Evolutionary conservation across 768 basidiomycete genomes (phyloP).

Genomic region (Epithele typhae): DNA sequence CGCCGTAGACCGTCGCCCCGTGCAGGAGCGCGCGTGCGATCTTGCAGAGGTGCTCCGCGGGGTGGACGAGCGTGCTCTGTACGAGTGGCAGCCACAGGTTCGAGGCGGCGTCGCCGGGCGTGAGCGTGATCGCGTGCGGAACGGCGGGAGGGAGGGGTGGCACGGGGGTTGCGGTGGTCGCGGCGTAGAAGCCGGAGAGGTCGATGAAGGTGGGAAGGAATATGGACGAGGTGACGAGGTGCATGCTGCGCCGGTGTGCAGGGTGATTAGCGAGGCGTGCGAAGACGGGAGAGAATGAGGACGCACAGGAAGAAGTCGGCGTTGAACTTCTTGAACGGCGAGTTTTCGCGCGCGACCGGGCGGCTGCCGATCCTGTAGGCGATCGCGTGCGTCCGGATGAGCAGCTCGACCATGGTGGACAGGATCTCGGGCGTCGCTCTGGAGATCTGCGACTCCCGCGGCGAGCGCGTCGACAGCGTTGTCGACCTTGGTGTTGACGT

Average conservation of each 20-base stretch:
- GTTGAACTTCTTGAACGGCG: constrained; percentile 31
- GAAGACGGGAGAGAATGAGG: too few species aligned
- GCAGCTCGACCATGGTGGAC: constrained; percentile 56
- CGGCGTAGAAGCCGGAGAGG: constrained; percentile 45
- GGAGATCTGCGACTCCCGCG: constrained; percentile 8
- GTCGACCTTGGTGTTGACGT: constrained; percentile 12
- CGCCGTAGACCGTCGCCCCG: constrained; percentile 41
- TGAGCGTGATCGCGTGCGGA: constrained; percentile 23
- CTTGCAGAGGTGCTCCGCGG: constrained; percentile 54
- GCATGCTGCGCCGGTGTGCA: too few species aligned
- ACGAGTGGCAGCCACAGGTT: constrained; percentile 61
- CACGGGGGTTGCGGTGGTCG: constrained; percentile 12
- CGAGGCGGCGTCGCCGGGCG: constrained; percentile 36
- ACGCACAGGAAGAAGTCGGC: constrained; percentile 62
- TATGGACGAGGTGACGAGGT: constrained; percentile 59
- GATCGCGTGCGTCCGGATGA: constrained; percentile 51
- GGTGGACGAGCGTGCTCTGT: constrained; percentile 48
- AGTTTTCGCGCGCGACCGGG: constrained; percentile 35
- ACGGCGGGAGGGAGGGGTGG: constrained; percentile 19
- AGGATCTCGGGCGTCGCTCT: constrained; percentile 5
- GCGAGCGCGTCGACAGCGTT: constrained; percentile 11
- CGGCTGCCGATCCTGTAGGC: constrained; percentile 56
- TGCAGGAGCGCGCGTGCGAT: constrained; percentile 47
- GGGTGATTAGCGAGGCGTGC: too few species aligned
- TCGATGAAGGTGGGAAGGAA: constrained; percentile 45